phyloP scores from a whole-genome alignment of 139 green algal genomes.

The Edaphochlamys debaryana region DNA sequence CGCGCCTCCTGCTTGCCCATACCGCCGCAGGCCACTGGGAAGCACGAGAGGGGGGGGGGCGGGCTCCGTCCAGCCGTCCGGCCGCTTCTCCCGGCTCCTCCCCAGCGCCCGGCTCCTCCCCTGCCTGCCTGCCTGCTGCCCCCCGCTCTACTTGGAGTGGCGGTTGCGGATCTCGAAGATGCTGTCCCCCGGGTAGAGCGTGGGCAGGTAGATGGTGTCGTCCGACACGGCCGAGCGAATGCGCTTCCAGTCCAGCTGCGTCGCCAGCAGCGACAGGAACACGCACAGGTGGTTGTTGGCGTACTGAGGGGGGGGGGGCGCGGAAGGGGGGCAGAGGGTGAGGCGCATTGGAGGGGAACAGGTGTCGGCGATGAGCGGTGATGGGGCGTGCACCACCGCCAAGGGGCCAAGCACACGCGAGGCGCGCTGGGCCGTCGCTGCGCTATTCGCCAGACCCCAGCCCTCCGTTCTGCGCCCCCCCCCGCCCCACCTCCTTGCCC shows the following conservation, averaged over 20 bases:
- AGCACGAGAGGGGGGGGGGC: too few relatives aligned
- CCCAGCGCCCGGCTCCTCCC: too few relatives aligned
- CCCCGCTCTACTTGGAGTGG: neutral
- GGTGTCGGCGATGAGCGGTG: neutral
- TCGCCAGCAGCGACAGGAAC: constrained; percentile 81
- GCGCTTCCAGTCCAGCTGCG: constrained; percentile 71
- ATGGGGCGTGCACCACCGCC: too few relatives aligned
- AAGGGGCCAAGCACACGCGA: too few relatives aligned
- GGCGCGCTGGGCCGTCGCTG: too few relatives aligned
- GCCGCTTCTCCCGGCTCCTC: too few relatives aligned
- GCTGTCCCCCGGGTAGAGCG: constrained; percentile 84
- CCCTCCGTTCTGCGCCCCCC: too few relatives aligned
- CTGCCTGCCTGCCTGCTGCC: too few relatives aligned
- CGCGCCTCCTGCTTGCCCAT: too few relatives aligned
- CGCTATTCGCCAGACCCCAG: too few relatives aligned
- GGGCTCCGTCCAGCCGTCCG: too few relatives aligned
- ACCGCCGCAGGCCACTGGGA: too few relatives aligned
- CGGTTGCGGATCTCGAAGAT: constrained; percentile 78
- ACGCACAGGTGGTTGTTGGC: constrained; percentile 85
- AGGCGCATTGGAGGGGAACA: neutral
- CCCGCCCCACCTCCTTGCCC: constrained; percentile 58
- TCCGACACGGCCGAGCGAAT: constrained; percentile 43
- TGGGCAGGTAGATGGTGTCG: constrained; percentile 84
- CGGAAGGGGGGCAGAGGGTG: neutral
- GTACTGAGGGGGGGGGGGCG: constrained; percentile 65